Evolutionary conservation across 371 early-diverging fungal species (phyloP).

Genomic region (Funneliformis caledonium): DNA sequence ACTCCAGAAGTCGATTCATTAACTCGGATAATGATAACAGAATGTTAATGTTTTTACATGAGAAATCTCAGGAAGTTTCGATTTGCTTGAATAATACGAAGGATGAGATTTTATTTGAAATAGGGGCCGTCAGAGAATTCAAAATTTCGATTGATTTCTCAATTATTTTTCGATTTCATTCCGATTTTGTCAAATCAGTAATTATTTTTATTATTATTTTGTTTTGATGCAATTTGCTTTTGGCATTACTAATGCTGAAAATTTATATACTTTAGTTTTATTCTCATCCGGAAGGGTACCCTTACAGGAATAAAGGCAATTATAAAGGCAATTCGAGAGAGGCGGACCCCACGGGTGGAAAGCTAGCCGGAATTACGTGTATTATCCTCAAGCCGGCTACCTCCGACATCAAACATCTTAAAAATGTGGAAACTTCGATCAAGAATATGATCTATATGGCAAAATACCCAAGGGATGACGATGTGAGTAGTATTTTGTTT

Average conservation of each 20-base stretch:
- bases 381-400: not conserved
- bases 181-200: not conserved
- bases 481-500: too few species aligned
- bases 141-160: not conserved
- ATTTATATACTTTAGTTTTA: conserved; percentile 5
- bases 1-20: too few species aligned
- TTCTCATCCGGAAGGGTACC: not conserved
- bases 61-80: not conserved
- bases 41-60: not conserved
- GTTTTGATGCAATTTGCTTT: not conserved
- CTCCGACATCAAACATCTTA: not conserved
- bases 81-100: conserved; percentile 13
- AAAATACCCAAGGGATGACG: too few species aligned
- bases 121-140: not conserved
- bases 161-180: not conserved
- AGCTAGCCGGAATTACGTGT: not conserved
- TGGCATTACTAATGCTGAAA: too few species aligned
- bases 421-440: not conserved
- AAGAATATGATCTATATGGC: not conserved
- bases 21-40: not conserved
- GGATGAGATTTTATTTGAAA: conserved; percentile 3
- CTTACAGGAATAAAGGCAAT: not conserved
- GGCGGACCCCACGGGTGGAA: not conserved
- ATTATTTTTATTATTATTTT: not conserved
- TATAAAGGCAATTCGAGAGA: not conserved